Evolutionary conservation across 805 yeast genomes (phyloP).

Genomic region (Lipomyces lipofer): DNA sequence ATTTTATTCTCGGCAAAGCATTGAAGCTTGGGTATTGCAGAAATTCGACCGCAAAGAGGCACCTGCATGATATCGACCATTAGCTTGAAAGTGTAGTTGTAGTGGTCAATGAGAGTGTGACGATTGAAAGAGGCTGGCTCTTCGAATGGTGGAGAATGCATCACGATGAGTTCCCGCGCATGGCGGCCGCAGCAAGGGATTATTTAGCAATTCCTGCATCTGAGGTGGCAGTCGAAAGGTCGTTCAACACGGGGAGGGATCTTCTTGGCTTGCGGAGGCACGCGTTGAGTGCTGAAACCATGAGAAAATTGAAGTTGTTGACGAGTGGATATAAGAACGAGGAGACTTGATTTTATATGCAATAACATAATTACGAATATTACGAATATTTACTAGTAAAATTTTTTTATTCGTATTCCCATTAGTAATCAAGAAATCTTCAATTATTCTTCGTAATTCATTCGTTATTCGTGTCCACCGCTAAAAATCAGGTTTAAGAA

Average conservation of each 20-base stretch:
- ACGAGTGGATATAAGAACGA: background rate
- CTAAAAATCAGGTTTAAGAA: too few species aligned
- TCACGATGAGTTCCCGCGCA: background rate
- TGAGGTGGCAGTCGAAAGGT: background rate
- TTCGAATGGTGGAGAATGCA: background rate
- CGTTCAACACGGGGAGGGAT: background rate
- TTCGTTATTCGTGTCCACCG: background rate
- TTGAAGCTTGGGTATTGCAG: too few species aligned
- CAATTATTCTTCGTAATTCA: background rate
- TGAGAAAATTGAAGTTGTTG: background rate
- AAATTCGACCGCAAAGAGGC: too few species aligned
- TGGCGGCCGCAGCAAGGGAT: constrained; percentile 1
- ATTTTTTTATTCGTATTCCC: background rate
- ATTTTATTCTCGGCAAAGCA: too few species aligned
- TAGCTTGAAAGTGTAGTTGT: too few species aligned
- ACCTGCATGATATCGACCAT: too few species aligned
- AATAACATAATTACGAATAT: background rate
- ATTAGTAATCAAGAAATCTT: background rate
- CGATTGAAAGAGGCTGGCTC: too few species aligned
- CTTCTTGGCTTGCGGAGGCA: background rate
- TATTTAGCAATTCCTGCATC: background rate
- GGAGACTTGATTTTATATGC: background rate
- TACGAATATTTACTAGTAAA: background rate
- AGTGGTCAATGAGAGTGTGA: too few species aligned
- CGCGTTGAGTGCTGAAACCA: background rate